Evolutionary conservation across 257 asterid genomes (phyloP).

Genomic region (Avicennia marina): DNA sequence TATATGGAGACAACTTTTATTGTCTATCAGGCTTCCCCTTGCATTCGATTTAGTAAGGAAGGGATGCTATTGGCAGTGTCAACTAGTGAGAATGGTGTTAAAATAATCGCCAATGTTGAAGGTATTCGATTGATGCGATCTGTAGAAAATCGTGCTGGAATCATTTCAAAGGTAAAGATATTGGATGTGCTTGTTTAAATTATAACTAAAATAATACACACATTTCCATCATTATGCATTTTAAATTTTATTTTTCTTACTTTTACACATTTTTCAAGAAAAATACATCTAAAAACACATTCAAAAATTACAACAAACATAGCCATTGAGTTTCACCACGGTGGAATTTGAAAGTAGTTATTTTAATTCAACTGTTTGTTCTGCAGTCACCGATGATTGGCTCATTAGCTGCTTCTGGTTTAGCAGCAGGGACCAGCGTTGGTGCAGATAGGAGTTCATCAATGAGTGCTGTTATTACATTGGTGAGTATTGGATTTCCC

Average conservation of each 20-base stretch:
- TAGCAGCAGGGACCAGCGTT: slow-evolving; percentile 29
- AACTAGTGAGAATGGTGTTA: slow-evolving; percentile 54
- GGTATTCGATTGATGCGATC: slow-evolving; percentile 34
- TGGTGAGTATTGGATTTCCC: slow-evolving; percentile 12
- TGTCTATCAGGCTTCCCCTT: slow-evolving; percentile 56
- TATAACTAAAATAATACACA: too few relatives aligned
- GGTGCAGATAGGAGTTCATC: slow-evolving; percentile 24
- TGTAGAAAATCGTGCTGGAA: slow-evolving; percentile 32
- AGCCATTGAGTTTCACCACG: not conserved
- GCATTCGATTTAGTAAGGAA: slow-evolving; percentile 58
- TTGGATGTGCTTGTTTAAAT: too few relatives aligned
- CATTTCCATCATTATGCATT: too few relatives aligned
- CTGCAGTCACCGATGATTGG: slow-evolving; percentile 20
- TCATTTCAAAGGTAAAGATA: slow-evolving; percentile 38
- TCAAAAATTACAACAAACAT: too few relatives aligned
- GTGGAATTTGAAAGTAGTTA: not conserved
- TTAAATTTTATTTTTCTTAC: too few relatives aligned
- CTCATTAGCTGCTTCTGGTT: slow-evolving; percentile 27
- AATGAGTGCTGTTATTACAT: slow-evolving; percentile 12
- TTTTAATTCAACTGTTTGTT: not conserved
- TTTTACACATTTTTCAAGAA: too few relatives aligned
- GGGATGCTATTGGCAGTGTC: slow-evolving; percentile 67
- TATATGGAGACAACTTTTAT: slow-evolving; percentile 11
- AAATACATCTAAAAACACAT: too few relatives aligned
- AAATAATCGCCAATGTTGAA: slow-evolving; percentile 56